Evolutionary conservation across 2,329 filamentous ascomycete genomes (phyloP).

Genomic region (Elsinoe fawcettii): DNA sequence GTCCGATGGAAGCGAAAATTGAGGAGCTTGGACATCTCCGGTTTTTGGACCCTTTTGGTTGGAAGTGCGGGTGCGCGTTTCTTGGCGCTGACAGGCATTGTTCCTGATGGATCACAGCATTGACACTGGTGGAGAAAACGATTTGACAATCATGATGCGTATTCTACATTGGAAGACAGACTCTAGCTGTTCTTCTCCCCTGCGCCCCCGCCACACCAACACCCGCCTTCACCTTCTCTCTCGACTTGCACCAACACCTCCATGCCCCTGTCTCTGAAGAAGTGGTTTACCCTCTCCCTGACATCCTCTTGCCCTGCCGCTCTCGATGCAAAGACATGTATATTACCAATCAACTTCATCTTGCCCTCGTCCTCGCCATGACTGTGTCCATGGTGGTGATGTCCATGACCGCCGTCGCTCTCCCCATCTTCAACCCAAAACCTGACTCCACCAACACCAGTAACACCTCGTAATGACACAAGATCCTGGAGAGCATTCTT

Average conservation of each 20-base stretch:
- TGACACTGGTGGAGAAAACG: background rate
- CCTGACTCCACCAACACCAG: constrained; percentile 75
- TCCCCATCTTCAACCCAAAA: constrained; percentile 81
- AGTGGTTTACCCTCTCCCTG: constrained; percentile 64
- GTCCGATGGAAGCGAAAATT: constrained; percentile 1
- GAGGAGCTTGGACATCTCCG: background rate
- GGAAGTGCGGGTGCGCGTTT: background rate
- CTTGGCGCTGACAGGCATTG: background rate
- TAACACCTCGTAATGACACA: constrained; percentile 71
- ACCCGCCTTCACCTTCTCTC: constrained; percentile 63
- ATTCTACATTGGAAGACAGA: background rate
- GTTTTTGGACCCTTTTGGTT: constrained; percentile 13
- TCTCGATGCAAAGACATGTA: constrained; percentile 72
- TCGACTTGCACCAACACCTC: constrained; percentile 85
- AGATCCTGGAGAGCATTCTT: constrained; percentile 81
- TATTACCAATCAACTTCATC: constrained; percentile 64
- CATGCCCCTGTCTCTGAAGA: constrained; percentile 63
- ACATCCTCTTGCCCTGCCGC: constrained; percentile 75
- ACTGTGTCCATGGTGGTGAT: constrained; percentile 23
- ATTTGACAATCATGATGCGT: background rate
- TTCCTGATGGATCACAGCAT: background rate
- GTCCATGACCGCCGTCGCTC: constrained; percentile 29
- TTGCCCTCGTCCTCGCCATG: constrained; percentile 21
- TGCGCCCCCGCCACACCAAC: constrained; percentile 53
- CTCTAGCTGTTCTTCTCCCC: constrained; percentile 10